These are phyloP conservation scores for Cochlearia excelsa DNA, from an alignment of 345 rosid species.

Conservation along the genomic window DNA sequence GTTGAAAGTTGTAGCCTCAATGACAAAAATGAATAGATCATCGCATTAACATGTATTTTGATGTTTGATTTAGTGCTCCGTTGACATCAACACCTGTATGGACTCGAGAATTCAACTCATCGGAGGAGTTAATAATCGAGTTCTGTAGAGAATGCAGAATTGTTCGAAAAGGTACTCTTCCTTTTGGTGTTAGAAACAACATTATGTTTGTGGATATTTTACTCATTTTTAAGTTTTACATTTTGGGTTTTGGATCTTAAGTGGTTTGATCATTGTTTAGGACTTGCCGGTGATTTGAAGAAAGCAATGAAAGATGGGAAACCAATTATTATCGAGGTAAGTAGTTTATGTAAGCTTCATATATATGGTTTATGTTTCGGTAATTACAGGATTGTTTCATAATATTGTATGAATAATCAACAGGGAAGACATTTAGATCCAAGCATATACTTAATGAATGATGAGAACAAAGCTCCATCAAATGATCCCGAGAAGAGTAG, in stretches of 20 bases:
- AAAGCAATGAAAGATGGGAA: slow-evolving; percentile 99
- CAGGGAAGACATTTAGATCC: slow-evolving; percentile 99
- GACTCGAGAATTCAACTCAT: slow-evolving; percentile 77
- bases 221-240: too few species aligned
- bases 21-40: background rate
- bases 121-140: slow-evolving; percentile 88
- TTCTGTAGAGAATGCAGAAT: slow-evolving; percentile 97
- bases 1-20: background rate
- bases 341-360: background rate
- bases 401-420: slow-evolving; percentile 14
- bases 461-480: slow-evolving; percentile 60
- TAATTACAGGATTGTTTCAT: background rate
- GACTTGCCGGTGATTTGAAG: slow-evolving; percentile 97
- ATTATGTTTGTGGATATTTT: slow-evolving; percentile 4
- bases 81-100: slow-evolving; percentile 88
- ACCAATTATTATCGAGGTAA: slow-evolving; percentile 94
- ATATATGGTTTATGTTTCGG: background rate
- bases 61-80: slow-evolving; percentile 63
- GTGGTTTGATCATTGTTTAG: slow-evolving; percentile 41
- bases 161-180: slow-evolving; percentile 79
- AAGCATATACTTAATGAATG: slow-evolving; percentile 94
- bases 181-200: background rate
- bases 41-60: background rate
- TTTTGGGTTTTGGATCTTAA: slow-evolving; percentile 5
- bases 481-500: slow-evolving; percentile 40